Evolutionary conservation across 2,329 filamentous ascomycete species (phyloP).

Genomic region (Colletotrichum abscissum): DNA sequence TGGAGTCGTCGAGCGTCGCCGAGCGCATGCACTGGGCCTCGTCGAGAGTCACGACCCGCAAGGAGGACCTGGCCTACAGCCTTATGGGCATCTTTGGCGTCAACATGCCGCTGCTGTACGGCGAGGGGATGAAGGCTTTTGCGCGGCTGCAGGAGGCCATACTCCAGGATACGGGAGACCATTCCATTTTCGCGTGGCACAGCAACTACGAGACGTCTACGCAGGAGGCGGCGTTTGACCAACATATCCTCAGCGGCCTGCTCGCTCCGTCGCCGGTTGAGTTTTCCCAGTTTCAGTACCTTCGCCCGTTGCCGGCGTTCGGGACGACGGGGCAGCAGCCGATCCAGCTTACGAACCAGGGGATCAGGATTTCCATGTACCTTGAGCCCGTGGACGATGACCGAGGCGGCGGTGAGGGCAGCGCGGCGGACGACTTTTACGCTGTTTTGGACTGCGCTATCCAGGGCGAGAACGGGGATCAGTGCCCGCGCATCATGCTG

Average conservation of each 20-base stretch:
- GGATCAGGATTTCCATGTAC: background rate
- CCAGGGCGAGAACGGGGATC: background rate
- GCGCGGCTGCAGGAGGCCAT: slow-evolving; percentile 41
- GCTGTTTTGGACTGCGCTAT: slow-evolving; percentile 1
- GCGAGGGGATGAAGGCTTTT: slow-evolving; percentile 41
- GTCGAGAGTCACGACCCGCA: slow-evolving; percentile 36
- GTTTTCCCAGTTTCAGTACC: background rate
- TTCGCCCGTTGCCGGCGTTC: background rate
- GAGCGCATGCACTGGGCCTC: slow-evolving; percentile 44
- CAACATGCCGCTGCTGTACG: slow-evolving; percentile 42
- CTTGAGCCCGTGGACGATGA: background rate
- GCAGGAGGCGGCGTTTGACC: background rate
- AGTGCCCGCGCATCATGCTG: background rate
- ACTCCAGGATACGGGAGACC: slow-evolving; percentile 29
- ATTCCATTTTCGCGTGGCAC: slow-evolving; percentile 11
- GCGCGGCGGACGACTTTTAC: background rate
- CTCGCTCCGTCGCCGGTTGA: background rate
- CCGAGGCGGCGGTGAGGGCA: background rate
- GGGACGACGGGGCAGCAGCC: slow-evolving; percentile 2
- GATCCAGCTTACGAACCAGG: slow-evolving; percentile 5
- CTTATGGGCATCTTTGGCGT: slow-evolving; percentile 43
- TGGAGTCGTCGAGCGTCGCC: slow-evolving; percentile 40
- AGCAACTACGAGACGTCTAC: background rate
- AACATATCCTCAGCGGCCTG: background rate
- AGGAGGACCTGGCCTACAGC: slow-evolving; percentile 42